phyloP scores from a whole-genome alignment of 2,329 filamentous ascomycete species.

The Didymella sp. region DNA sequence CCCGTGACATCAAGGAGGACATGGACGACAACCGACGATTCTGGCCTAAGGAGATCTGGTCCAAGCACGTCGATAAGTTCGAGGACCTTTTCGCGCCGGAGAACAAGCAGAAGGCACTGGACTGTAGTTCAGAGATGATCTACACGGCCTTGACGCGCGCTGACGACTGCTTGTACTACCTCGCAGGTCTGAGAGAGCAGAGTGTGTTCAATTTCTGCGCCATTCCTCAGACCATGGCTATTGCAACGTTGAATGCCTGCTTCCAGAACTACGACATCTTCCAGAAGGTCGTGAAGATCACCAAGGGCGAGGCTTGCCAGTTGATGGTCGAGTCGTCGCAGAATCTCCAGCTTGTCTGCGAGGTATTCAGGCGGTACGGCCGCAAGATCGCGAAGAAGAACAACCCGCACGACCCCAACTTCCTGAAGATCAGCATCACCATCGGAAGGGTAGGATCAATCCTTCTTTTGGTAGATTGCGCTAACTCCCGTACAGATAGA shows the following conservation, averaged over 20 bases:
- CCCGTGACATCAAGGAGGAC: conserved; percentile 92
- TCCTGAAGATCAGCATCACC: conserved; percentile 86
- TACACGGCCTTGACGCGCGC: conserved; percentile 84
- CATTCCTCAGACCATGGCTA: conserved; percentile 96
- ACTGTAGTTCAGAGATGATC: conserved; percentile 93
- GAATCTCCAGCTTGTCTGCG: conserved; percentile 81
- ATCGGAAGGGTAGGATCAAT: conserved; percentile 74
- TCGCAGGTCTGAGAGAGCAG: conserved; percentile 92
- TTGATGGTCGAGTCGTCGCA: conserved; percentile 94
- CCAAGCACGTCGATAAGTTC: conserved; percentile 88
- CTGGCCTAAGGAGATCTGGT: conserved; percentile 97
- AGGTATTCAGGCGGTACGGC: conserved; percentile 79
- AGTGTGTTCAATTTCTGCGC: conserved; percentile 99
- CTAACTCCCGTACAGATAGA: conserved; percentile 70
- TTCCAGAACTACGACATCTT: conserved; percentile 92
- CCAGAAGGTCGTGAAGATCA: conserved; percentile 91
- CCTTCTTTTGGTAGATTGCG: background rate
- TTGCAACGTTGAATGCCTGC: conserved; percentile 88
- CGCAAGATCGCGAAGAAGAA: conserved; percentile 92
- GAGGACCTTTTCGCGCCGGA: conserved; percentile 87
- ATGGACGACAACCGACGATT: conserved; percentile 85
- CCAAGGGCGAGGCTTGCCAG: conserved; percentile 89
- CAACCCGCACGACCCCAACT: conserved; percentile 90
- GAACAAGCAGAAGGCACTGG: conserved; percentile 76
- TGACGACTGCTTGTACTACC: conserved; percentile 96